phyloP scores from a whole-genome alignment of 495 filamentous ascomycete species.

The Annulohypoxylon stygium region DNA sequence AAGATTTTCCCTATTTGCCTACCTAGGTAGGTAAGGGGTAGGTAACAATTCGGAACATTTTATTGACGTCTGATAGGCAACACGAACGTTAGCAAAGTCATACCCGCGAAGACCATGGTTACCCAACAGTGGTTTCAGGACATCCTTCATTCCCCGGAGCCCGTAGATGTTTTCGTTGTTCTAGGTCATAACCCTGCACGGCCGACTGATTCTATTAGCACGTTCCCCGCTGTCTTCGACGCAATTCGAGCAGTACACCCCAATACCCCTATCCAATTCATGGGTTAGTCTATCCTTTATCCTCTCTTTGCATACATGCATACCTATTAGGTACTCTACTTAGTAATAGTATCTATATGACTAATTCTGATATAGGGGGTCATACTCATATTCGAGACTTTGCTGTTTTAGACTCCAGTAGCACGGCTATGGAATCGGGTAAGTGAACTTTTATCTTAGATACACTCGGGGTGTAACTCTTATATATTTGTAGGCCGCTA shows the following conservation, averaged over 20 bases:
- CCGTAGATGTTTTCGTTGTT: conserved; percentile 80
- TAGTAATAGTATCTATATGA: background rate
- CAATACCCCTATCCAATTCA: conserved; percentile 80
- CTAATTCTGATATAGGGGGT: conserved; percentile 59
- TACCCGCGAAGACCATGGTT: conserved; percentile 70
- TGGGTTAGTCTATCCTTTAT: conserved; percentile 43
- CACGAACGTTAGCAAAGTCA: conserved; percentile 51
- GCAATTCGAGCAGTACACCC: conserved; percentile 75
- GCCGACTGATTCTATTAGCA: conserved; percentile 62
- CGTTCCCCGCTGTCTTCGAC: conserved; percentile 70
- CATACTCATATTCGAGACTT: conserved; percentile 88
- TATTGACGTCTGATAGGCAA: conserved; percentile 49
- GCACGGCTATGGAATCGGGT: conserved; percentile 79
- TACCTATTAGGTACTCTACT: background rate
- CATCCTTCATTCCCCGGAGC: conserved; percentile 69
- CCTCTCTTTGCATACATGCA: background rate
- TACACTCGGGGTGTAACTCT: background rate
- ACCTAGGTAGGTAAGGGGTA: too few species aligned
- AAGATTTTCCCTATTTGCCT: too few species aligned
- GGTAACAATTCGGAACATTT: conserved; percentile 31
- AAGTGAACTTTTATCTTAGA: conserved; percentile 11
- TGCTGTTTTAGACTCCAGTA: conserved; percentile 75
- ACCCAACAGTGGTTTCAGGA: conserved; percentile 82
- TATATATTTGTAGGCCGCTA: conserved; percentile 67
- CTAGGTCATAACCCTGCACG: conserved; percentile 79